These are phyloP conservation scores for Amanita exitialis DNA, from an alignment of 768 basidiomycete species.

Conservation along the genomic window DNA sequence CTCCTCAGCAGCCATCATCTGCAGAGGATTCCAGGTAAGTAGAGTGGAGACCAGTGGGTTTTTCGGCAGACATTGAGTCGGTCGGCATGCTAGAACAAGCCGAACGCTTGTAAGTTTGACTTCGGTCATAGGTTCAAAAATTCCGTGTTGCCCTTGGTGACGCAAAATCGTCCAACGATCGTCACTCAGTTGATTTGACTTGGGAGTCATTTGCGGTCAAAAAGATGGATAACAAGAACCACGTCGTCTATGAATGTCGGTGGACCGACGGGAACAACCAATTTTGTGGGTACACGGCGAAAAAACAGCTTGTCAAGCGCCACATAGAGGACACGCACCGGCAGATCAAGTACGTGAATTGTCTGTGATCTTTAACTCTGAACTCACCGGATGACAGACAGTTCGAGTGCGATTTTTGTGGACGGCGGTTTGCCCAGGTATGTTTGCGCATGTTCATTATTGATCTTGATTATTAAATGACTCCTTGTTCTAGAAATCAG, in stretches of 20 bases:
- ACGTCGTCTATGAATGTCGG: slow-evolving; percentile 16
- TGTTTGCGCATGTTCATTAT: slow-evolving; percentile 1
- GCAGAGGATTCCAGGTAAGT: not conserved
- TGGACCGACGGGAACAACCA: slow-evolving; percentile 18
- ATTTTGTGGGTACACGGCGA: slow-evolving; percentile 16
- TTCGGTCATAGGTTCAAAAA: not conserved
- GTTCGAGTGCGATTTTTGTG: slow-evolving; percentile 41
- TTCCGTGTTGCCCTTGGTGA: not conserved
- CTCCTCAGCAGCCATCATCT: not conserved
- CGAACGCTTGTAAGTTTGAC: not conserved
- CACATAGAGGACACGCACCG: slow-evolving; percentile 59
- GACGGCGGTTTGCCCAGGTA: slow-evolving; percentile 39
- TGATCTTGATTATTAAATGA: not conserved
- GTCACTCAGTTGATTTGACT: slow-evolving; percentile 4
- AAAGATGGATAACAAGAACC: slow-evolving; percentile 11
- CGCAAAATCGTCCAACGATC: not conserved
- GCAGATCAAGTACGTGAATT: slow-evolving; percentile 39
- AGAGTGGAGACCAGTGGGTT: not conserved
- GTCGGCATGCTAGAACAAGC: not conserved
- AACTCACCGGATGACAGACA: slow-evolving; percentile 25
- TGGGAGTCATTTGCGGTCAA: not conserved
- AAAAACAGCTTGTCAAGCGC: slow-evolving; percentile 60
- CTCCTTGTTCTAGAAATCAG: slow-evolving; percentile 33
- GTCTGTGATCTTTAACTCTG: not conserved
- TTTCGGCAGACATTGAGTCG: not conserved